Evolutionary conservation across 305 asterid species (phyloP), one percentile per base, ranked within the genome.

Genomic region (Fraxinus ornus): DNA sequence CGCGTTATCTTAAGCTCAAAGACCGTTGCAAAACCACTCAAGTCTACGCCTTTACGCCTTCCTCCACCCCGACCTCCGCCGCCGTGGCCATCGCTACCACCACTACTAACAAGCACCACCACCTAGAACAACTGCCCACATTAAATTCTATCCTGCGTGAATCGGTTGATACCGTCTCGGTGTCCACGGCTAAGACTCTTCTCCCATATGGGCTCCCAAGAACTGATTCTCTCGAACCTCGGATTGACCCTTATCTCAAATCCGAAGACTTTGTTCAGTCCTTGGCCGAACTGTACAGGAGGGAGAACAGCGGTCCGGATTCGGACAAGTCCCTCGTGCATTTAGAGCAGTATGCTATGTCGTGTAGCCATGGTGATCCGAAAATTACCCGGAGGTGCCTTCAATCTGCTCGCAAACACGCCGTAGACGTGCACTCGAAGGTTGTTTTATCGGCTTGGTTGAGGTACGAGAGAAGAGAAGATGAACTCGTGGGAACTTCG

Each of bases 401-500:
- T 49, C 92, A 87, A 60, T 88, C 86, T 0, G 92, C 94, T 0
- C 83, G 94, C 13, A 86, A 82, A 72, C 90, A 89, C 78, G 92
- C 92, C 0, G 82, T 85, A 41, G 90, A 88, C 74, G 92, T 91
- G 78, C 91, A 88, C 47, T 88, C 88, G 1, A 89, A 89, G 87
- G 86, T 91, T 5, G 90, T 91, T 66, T 83, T 89, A 75, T 88
- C 92, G 10, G 92, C 92, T 74, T 91, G 94, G 94, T 85, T 91
- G 88, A 79, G 94, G 90, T 91, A 89, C 70, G 92, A 89, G 82
- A 88, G 94, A 84, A 89, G 94, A 78, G 94, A 89, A 78, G 94
- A 88, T 83, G 90, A 91, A 73, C 77, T 91, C 33, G 83, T 84
- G 4, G 92, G 91, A 12, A 84, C 81, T 8, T 91, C 90, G 1